Percentiles rank a stretch among this genome's conserved stretches.
phyloP scores from a whole-genome alignment of 805 yeast genomes.

The Millerozyma miso region DNA sequence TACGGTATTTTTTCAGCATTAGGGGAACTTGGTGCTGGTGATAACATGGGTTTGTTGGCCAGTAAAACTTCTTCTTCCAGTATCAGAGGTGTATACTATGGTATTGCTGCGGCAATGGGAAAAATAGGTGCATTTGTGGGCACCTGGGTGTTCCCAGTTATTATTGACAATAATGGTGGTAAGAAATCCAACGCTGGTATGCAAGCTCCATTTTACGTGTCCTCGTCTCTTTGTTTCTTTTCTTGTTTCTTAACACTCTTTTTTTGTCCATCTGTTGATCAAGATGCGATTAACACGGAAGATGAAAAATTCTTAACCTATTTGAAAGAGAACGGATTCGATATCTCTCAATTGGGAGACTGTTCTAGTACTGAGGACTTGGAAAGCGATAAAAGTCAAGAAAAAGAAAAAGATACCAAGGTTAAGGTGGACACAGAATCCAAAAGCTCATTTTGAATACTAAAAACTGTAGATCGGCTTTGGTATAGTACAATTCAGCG shows the following conservation, averaged over 20 bases:
- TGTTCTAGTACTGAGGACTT: conserved; percentile 9
- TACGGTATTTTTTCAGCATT: conserved; percentile 84
- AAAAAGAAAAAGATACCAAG: conserved; percentile 1
- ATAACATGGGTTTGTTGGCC: conserved; percentile 83
- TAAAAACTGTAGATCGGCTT: too few relatives aligned
- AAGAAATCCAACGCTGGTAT: conserved; percentile 45
- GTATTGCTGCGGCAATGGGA: conserved; percentile 87
- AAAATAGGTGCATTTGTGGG: conserved; percentile 93
- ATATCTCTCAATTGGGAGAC: conserved; percentile 54
- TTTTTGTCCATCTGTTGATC: conserved; percentile 77
- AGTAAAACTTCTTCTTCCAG: conserved; percentile 84
- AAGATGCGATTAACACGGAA: conserved; percentile 74
- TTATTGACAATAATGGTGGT: conserved; percentile 58
- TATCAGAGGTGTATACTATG: conserved; percentile 86
- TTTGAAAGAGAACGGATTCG: conserved; percentile 66
- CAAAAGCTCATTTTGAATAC: conserved; percentile 3
- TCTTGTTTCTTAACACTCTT: conserved; percentile 67
- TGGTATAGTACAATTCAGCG: too few relatives aligned
- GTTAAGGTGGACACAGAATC: conserved; percentile 1
- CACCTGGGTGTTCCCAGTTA: conserved; percentile 81
- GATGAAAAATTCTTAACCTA: conserved; percentile 69
- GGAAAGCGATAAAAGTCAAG: conserved; percentile 3
- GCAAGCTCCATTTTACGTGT: conserved; percentile 77
- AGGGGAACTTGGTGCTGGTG: conserved; percentile 95
- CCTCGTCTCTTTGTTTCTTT: conserved; percentile 71